Evolutionary conservation across 2,329 filamentous ascomycete genomes (phyloP).

Genomic region (Diaporthe capsici): DNA sequence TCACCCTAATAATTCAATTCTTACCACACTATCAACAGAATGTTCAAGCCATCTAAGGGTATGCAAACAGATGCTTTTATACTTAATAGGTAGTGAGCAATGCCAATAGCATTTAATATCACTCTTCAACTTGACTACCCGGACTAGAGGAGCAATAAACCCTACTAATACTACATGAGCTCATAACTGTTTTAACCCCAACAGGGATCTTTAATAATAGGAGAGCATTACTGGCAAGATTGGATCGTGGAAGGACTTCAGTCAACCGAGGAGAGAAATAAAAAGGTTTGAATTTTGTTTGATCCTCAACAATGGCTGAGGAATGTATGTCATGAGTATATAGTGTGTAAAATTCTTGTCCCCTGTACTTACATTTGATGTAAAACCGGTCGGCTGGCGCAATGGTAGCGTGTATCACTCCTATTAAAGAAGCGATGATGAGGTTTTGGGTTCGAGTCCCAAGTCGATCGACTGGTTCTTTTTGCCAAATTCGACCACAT

Average conservation of each 20-base stretch:
- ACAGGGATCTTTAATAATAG: background rate
- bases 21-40: background rate
- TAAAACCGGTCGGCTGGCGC: constrained; percentile 8
- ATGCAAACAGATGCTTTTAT: background rate
- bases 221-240: too few species aligned
- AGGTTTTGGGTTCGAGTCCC: constrained; percentile 34
- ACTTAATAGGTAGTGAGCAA: background rate
- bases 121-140: background rate
- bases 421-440: constrained; percentile 9
- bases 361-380: background rate
- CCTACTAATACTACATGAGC: background rate
- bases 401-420: constrained; percentile 33
- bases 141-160: background rate
- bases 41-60: background rate
- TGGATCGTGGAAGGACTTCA: too few species aligned
- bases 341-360: fast-evolving
- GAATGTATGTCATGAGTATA: background rate
- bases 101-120: background rate
- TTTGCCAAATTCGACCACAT: too few species aligned
- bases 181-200: background rate
- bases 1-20: background rate
- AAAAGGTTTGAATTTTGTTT: background rate
- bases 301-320: background rate
- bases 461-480: constrained; percentile 12
- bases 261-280: background rate